Conservation (phyloP, 2,329 filamentous ascomycete genomes). For the Helminthosporium solani region DNA sequence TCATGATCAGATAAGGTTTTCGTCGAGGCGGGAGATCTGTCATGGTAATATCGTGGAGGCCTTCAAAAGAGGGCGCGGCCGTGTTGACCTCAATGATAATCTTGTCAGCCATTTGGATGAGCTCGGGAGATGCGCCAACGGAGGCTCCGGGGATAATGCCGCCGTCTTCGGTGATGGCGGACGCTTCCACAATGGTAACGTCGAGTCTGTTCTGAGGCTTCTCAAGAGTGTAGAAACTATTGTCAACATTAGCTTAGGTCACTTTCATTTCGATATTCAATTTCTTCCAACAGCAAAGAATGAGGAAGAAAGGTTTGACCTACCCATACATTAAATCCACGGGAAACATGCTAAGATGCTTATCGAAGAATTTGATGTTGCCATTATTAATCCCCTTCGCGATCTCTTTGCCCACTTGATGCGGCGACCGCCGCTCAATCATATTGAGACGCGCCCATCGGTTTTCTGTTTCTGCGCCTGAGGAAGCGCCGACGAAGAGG, state of each 20-base stretch:
- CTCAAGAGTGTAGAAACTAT: conserved; percentile 82
- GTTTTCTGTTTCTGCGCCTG: conserved; percentile 87
- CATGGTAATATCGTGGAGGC: conserved; percentile 87
- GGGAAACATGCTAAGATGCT: conserved; percentile 91
- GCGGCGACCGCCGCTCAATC: conserved; percentile 81
- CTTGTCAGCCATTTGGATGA: conserved; percentile 90
- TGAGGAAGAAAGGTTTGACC: conserved; percentile 23
- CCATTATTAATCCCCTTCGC: conserved; percentile 88
- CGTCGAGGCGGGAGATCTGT: conserved; percentile 77
- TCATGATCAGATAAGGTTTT: conserved; percentile 84
- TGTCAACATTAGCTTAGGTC: background rate
- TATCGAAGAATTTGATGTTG: conserved; percentile 89
- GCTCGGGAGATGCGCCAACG: conserved; percentile 80
- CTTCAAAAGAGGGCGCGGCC: conserved; percentile 77
- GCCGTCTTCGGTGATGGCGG: conserved; percentile 83
- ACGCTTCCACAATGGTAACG: conserved; percentile 82
- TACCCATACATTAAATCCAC: conserved; percentile 73
- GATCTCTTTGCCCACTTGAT: conserved; percentile 89
- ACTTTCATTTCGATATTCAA: background rate
- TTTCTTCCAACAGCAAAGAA: background rate
- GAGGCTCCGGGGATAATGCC: conserved; percentile 85
- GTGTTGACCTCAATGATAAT: conserved; percentile 94
- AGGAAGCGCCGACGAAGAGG: conserved; percentile 86
- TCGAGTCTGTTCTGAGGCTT: conserved; percentile 73
- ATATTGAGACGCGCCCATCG: conserved; percentile 87